phyloP scores from a whole-genome alignment of 345 rosid species.

The Eucalyptus sideroxylon region DNA sequence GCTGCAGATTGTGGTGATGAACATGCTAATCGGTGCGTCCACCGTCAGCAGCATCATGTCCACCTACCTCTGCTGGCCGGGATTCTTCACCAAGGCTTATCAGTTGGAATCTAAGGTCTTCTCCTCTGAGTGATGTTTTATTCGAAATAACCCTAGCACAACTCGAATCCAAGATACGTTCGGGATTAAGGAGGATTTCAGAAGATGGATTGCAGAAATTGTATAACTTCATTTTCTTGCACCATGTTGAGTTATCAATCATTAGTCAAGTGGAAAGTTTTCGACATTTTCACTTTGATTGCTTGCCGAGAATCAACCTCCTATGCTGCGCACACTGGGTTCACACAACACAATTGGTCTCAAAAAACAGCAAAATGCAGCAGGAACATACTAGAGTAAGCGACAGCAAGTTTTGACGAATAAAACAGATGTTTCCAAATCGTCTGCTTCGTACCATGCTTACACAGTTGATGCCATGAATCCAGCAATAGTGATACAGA shows the following conservation, averaged over 20 bases:
- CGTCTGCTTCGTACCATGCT: neutral
- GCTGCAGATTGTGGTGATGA: slow-evolving; percentile 93
- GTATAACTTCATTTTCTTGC: neutral
- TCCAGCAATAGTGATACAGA: neutral
- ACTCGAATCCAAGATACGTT: neutral
- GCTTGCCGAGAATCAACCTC: neutral
- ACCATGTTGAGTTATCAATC: neutral
- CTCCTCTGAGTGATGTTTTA: slow-evolving; percentile 15
- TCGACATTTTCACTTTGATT: neutral
- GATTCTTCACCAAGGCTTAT: slow-evolving; percentile 78
- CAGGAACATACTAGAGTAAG: neutral
- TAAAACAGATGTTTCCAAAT: neutral
- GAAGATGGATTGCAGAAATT: neutral
- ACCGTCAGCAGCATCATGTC: slow-evolving; percentile 78
- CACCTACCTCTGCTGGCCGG: slow-evolving; percentile 82
- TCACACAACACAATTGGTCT: neutral
- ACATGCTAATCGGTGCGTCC: slow-evolving; percentile 75
- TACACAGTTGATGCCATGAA: neutral
- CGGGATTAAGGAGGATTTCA: neutral
- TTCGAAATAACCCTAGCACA: neutral
- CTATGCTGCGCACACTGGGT: neutral
- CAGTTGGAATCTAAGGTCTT: slow-evolving; percentile 63
- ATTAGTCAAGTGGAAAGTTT: neutral
- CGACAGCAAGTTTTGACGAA: neutral
- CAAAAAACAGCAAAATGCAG: neutral